A percentile compares a stretch with the other conserved stretches of the same genome.
Conservation (phyloP, 768 basidiomycete genomes). For the Boletus coccyginus region DNA sequence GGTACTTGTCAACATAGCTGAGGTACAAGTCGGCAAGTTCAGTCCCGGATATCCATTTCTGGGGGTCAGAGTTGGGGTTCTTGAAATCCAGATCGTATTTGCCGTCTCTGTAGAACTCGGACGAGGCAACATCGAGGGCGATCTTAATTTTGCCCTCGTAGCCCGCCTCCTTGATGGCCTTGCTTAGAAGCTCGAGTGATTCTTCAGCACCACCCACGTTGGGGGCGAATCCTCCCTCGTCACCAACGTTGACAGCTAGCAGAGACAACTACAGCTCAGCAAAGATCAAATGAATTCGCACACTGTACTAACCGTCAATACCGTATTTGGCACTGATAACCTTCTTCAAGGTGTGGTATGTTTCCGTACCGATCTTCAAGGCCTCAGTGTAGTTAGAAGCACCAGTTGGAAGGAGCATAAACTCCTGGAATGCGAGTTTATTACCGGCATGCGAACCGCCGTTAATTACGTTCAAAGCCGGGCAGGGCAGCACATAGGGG, state of each 20-base stretch:
- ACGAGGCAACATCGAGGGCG: slow-evolving; percentile 96
- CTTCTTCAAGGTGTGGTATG: slow-evolving; percentile 97
- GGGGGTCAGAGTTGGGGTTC: slow-evolving; percentile 98
- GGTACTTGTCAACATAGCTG: slow-evolving; percentile 85
- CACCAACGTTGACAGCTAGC: slow-evolving; percentile 96
- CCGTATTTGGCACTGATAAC: slow-evolving; percentile 99
- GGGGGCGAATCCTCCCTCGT: slow-evolving; percentile 99
- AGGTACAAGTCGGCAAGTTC: slow-evolving; percentile 94
- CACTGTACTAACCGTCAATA: slow-evolving; percentile 75
- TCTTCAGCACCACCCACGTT: slow-evolving; percentile 98
- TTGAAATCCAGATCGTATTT: slow-evolving; percentile 99
- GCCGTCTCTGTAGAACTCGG: slow-evolving; percentile 99
- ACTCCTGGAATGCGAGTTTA: slow-evolving; percentile 99
- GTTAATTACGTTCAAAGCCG: slow-evolving; percentile 99
- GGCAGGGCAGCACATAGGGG: slow-evolving; percentile 88
- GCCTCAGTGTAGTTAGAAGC: slow-evolving; percentile 92
- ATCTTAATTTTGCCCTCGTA: slow-evolving; percentile 99
- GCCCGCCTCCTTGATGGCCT: slow-evolving; percentile 97
- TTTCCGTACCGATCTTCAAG: slow-evolving; percentile 98
- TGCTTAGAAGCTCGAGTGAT: slow-evolving; percentile 90
- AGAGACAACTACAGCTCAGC: slow-evolving; percentile 7
- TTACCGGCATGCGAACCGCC: slow-evolving; percentile 99
- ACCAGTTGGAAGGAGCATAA: slow-evolving; percentile 98
- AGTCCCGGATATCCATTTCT: slow-evolving; percentile 91
- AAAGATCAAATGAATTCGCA: neutral